Evolutionary conservation across 129 eudicot species (phyloP).

Genomic region (Solidago caesia): DNA sequence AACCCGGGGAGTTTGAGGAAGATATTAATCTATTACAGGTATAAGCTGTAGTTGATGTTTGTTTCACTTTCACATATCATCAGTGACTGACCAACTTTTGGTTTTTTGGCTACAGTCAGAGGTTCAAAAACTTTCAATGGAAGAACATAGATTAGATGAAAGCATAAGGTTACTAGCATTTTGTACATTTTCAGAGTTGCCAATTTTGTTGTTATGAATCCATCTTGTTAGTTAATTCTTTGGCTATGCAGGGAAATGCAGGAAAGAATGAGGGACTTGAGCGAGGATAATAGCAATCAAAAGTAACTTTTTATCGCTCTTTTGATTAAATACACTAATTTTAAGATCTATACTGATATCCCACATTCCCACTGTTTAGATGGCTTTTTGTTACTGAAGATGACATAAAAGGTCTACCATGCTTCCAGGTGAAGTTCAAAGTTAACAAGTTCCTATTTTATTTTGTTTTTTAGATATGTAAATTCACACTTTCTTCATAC

Average conservation of each 20-base stretch:
- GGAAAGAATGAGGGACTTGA: constrained; percentile 77
- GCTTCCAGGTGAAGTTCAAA: constrained; percentile 66
- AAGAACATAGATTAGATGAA: constrained; percentile 82
- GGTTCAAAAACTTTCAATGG: constrained; percentile 75
- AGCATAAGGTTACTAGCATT: constrained; percentile 60
- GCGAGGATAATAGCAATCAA: constrained; percentile 80
- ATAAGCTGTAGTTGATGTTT: constrained; percentile 13
- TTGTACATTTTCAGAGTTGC: constrained; percentile 13
- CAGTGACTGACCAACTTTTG: constrained; percentile 15
- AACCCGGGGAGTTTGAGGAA: constrained; percentile 76
- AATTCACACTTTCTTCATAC: background rate
- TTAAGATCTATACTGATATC: constrained; percentile 3
- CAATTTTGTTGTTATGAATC: constrained; percentile 19
- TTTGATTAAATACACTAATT: background rate
- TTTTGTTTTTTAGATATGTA: constrained; percentile 8
- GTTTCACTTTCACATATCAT: background rate
- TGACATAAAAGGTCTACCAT: constrained; percentile 82
- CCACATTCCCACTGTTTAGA: constrained; percentile 36
- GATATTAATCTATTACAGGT: constrained; percentile 73
- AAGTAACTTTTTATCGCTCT: constrained; percentile 42
- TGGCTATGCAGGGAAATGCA: constrained; percentile 79
- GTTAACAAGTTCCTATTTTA: background rate
- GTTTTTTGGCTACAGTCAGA: constrained; percentile 60
- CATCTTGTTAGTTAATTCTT: constrained; percentile 21
- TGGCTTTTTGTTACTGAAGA: constrained; percentile 99